Conservation (phyloP, 1,284 basidiomycete genomes). For the Violaceomyces palustris region DNA sequence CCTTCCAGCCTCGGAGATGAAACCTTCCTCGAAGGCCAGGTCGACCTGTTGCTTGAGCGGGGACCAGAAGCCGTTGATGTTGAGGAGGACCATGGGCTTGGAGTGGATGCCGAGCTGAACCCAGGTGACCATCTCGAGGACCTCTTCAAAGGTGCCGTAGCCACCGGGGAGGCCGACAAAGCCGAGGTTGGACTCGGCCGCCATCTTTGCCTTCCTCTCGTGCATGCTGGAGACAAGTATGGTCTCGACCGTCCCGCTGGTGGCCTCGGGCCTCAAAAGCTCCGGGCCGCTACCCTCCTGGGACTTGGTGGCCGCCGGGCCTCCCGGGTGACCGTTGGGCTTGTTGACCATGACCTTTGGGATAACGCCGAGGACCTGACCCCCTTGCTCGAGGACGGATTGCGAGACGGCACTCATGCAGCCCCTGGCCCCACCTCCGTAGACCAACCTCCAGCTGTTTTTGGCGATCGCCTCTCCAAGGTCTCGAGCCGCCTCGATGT, state of each 20-base stretch:
- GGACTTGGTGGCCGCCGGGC: conserved; percentile 11
- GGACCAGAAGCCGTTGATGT: conserved; percentile 73
- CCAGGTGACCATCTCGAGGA: conserved; percentile 87
- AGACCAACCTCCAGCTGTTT: conserved; percentile 67
- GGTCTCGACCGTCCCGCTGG: conserved; percentile 23
- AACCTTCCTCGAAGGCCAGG: conserved; percentile 66
- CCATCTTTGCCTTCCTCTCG: conserved; percentile 84
- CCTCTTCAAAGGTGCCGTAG: conserved; percentile 84
- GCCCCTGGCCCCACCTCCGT: conserved; percentile 77
- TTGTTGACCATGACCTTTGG: conserved; percentile 66
- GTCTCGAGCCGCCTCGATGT: conserved; percentile 56
- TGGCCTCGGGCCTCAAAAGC: conserved; percentile 36
- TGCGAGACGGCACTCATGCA: conserved; percentile 77
- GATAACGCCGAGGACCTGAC: conserved; percentile 73
- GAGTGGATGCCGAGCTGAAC: conserved; percentile 80
- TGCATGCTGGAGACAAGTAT: conserved; percentile 74
- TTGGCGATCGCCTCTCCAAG: conserved; percentile 69
- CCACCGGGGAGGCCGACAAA: conserved; percentile 86
- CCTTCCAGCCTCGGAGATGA: conserved; percentile 53
- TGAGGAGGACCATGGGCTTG: conserved; percentile 77
- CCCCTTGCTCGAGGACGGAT: conserved; percentile 65
- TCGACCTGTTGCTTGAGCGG: conserved; percentile 70
- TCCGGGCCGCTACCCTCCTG: conserved; percentile 37
- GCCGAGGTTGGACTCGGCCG: conserved; percentile 64
- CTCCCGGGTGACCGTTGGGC: conserved; percentile 31